Conservation (phyloP, 1,284 basidiomycete genomes). For the Agaricales sp. region DNA sequence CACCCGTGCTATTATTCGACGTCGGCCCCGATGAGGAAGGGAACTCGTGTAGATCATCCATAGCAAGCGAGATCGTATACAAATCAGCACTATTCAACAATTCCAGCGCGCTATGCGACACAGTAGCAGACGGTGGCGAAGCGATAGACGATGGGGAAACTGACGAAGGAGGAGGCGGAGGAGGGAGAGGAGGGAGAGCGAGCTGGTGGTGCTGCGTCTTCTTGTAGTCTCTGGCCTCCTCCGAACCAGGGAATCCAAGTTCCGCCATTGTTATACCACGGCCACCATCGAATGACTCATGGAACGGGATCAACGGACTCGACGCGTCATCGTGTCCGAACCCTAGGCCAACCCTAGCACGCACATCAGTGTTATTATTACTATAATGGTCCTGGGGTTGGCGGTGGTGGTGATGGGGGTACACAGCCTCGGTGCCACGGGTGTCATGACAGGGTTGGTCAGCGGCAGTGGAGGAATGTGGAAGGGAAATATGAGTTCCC, state of each 20-base stretch:
- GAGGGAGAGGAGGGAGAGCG: not conserved
- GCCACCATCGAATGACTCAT: not conserved
- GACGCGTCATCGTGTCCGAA: not conserved
- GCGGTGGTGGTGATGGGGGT: too few relatives aligned
- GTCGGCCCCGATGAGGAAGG: not conserved
- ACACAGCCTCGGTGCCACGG: not conserved
- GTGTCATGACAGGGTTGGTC: too few relatives aligned
- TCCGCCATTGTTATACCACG: too few relatives aligned
- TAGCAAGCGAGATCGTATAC: not conserved
- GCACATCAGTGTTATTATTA: too few relatives aligned
- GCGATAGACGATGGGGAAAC: not conserved
- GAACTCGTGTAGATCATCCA: slow-evolving; percentile 1
- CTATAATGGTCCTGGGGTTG: not conserved
- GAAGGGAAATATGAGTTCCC: not conserved
- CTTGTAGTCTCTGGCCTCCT: not conserved
- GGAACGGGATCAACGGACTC: not conserved
- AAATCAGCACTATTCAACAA: not conserved
- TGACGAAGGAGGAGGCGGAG: not conserved
- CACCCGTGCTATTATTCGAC: too few relatives aligned
- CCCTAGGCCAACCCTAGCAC: not conserved
- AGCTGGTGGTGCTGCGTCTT: too few relatives aligned
- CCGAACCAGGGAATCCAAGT: not conserved
- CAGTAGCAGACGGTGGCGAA: not conserved
- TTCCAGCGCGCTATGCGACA: too few relatives aligned
- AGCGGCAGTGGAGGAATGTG: not conserved